phyloP scores from a whole-genome alignment of 75 land plant species.

The Picea sitchensis region DNA sequence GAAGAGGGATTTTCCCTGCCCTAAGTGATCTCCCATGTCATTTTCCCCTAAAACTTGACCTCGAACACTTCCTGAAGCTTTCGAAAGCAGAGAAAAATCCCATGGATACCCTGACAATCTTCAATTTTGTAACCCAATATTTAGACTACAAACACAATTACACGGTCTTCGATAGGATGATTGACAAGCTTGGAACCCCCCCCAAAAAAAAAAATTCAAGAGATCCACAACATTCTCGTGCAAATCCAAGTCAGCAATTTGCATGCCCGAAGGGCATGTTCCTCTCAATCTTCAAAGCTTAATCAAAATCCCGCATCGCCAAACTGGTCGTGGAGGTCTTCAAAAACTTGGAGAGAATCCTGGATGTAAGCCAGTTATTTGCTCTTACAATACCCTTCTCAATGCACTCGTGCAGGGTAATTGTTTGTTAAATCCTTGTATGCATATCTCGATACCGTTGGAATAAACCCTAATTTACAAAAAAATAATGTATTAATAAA shows the following conservation, averaged over 20 bases:
- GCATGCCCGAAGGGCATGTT: constrained; percentile 43
- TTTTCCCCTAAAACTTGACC: constrained; percentile 14
- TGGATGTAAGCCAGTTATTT: constrained; percentile 41
- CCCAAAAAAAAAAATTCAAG: constrained; percentile 24
- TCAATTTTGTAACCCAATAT: constrained; percentile 34
- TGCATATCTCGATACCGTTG: constrained; percentile 19
- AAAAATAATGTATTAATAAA: constrained; percentile 66
- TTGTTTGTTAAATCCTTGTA: constrained; percentile 45
- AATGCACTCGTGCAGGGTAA: constrained; percentile 45
- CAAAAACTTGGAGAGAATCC: constrained; percentile 23
- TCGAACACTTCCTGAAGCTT: constrained; percentile 27
- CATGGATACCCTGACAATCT: constrained; percentile 32
- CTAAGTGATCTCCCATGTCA: not conserved
- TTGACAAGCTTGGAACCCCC: constrained; percentile 19
- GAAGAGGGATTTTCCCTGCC: too few species aligned
- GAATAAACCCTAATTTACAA: constrained; percentile 46
- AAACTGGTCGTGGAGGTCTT: constrained; percentile 40
- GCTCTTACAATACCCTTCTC: constrained; percentile 50
- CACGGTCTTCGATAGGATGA: constrained; percentile 24
- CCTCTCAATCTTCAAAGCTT: constrained; percentile 36
- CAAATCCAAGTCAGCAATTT: constrained; percentile 21
- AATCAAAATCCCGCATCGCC: constrained; percentile 26
- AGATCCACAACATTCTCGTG: constrained; percentile 18
- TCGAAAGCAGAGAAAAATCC: constrained; percentile 28
- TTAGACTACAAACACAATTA: constrained; percentile 23